phyloP scores from a whole-genome alignment of 139 green algal species.

The Dunaliella primolecta region DNA sequence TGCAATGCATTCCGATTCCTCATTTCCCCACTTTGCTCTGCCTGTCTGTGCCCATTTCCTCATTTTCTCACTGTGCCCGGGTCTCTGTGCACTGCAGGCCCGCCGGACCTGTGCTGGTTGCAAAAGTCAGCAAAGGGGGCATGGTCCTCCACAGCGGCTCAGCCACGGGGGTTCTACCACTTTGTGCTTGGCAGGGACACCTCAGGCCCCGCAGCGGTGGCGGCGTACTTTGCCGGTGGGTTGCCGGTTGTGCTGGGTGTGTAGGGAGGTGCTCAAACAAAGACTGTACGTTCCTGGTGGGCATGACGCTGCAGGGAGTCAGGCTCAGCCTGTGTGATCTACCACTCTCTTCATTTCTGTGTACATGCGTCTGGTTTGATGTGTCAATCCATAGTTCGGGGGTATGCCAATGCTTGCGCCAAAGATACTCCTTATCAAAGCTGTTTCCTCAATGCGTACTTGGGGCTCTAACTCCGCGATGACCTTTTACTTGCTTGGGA shows the following conservation, averaged over 20 bases:
- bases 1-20: background rate
- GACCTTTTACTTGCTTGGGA: background rate
- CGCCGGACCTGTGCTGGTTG: constrained; percentile 64
- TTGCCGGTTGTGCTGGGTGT: no score
- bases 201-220: constrained; percentile 43
- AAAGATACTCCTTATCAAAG: background rate
- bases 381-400: no score
- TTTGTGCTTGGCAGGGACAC: constrained; percentile 51
- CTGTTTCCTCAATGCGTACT: background rate
- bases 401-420: no score
- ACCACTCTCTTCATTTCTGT: background rate
- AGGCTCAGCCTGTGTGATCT: no score
- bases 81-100: constrained; percentile 34
- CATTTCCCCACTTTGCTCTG: no score
- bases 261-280: background rate
- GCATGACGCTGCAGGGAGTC: no score
- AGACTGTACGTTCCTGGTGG: background rate
- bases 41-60: no score
- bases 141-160: constrained; percentile 7
- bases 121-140: constrained; percentile 39
- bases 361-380: background rate
- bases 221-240: constrained; percentile 60
- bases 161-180: constrained; percentile 58
- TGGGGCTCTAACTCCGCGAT: background rate
- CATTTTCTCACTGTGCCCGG: no score